Evolutionary conservation across 2,329 filamentous ascomycete species (phyloP).

Genomic region (Aurifilum marmelostoma): DNA sequence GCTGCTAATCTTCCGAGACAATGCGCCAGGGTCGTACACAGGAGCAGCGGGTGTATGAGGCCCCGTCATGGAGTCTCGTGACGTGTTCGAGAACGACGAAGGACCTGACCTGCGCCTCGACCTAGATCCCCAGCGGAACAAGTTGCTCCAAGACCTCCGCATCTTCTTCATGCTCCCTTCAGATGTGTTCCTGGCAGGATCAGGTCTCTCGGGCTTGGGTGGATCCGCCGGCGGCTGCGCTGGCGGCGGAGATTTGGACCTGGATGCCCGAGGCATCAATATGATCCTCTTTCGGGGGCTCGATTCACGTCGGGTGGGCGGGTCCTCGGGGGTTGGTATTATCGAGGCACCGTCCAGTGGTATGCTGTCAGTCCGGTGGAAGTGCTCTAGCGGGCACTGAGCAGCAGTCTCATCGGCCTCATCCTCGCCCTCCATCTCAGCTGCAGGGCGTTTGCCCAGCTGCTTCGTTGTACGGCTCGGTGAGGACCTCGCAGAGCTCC

Average conservation of each 20-base stretch:
- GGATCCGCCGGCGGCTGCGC: constrained; percentile 46
- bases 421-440: constrained; percentile 27
- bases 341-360: constrained; percentile 39
- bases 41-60: constrained; percentile 40
- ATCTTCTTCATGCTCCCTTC: constrained; percentile 53
- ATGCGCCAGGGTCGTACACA: constrained; percentile 36
- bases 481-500: constrained; percentile 44
- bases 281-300: constrained; percentile 43
- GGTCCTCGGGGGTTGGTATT: constrained; percentile 30
- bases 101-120: constrained; percentile 60
- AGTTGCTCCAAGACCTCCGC: constrained; percentile 64
- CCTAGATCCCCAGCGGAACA: constrained; percentile 73
- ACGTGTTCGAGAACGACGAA: constrained; percentile 90
- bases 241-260: constrained; percentile 53
- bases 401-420: constrained; percentile 27
- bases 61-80: constrained; percentile 77
- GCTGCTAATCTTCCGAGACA: constrained; percentile 42
- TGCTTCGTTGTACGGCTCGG: constrained; percentile 32
- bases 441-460: constrained; percentile 36
- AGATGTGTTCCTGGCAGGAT: constrained; percentile 56
- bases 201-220: constrained; percentile 52
- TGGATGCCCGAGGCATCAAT: constrained; percentile 50
- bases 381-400: constrained; percentile 39
- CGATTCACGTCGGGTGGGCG: constrained; percentile 33
- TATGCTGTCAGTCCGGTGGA: constrained; percentile 53